Base-by-base conservation (phyloP, 106 monocot genomes). In the Dactylorhiza incarnata region DNA sequence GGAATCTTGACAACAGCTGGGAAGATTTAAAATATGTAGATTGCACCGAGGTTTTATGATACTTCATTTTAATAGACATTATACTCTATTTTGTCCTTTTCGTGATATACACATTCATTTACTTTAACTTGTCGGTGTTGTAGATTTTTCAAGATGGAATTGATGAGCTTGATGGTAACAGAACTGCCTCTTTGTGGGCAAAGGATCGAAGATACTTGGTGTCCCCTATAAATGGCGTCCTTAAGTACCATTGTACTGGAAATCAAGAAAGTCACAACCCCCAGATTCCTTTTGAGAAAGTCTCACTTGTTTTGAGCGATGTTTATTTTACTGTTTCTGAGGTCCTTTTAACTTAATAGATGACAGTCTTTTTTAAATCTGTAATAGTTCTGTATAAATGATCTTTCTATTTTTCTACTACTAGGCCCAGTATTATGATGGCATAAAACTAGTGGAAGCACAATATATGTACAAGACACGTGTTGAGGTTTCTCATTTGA, bases 381-480 rank as follows among this genome's bases (percentile, higher is more conserved):
- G 48, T 43, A 46, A 75, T 8, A 49, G 73, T 48, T 47, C 9
- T 15, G 65, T 29, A 65, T 3, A 59, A 59, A 66, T 69, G 17
- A 69, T 47, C 22, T 72, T 66, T 76, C 16, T 46, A 65, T 65
- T 65, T 46, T 61, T 54, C 29, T 49, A 71, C 81, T 72, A 66
- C 37, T 87, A 97, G 97, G 91, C 87, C 77, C 97, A 97, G 72
- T 97, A 97, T 80, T 91, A 89, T 82, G 93, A 97, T 86, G 87
- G 87, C 56, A 97, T 94, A 72, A 93, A 89, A 76, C 78, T 97
- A 16, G 80, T 94, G 19, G 97, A 97, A 75, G 79, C 86, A 47
- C 79, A 91, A 71, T 87, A 93, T 69, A 89, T 84, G 76, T 91
- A 87, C 72, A 89, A 81, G 61, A 97, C 91, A 72, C 91, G 83